Evolutionary conservation across 169 alveolate genomes (phyloP).

Genomic region (Fabrea salina): DNA sequence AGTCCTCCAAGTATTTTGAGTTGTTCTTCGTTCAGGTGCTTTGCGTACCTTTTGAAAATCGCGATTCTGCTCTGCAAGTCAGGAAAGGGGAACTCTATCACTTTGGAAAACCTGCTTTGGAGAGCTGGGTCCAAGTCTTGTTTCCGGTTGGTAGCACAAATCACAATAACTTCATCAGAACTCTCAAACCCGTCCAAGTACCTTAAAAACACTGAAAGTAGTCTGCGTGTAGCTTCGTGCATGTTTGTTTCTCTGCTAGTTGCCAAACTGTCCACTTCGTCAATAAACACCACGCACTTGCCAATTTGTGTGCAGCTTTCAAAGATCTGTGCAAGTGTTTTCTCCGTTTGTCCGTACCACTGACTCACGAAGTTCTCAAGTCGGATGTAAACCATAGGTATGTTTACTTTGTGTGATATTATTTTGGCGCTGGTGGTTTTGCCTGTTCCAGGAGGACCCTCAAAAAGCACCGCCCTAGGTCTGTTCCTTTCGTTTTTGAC

Average conservation of each 20-base stretch:
- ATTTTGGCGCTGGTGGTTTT: conserved; percentile 90
- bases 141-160: conserved; percentile 87
- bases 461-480: conserved; percentile 85
- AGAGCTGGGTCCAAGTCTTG: conserved; percentile 86
- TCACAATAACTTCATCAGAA: conserved; percentile 68
- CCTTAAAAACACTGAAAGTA: conserved; percentile 79
- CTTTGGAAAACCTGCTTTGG: conserved; percentile 53
- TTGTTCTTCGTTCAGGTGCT: conserved; percentile 59
- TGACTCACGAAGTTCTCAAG: conserved; percentile 83
- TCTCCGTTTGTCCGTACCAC: conserved; percentile 87
- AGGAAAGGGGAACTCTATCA: conserved; percentile 55
- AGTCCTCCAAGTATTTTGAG: conserved; percentile 59
- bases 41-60: conserved; percentile 79
- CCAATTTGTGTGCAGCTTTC: conserved; percentile 72
- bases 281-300: conserved; percentile 80
- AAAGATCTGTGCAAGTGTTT: conserved; percentile 75
- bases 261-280: conserved; percentile 85
- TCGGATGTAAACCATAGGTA: conserved; percentile 85
- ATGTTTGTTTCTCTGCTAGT: conserved; percentile 77
- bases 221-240: conserved; percentile 86
- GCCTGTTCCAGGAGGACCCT: conserved; percentile 93
- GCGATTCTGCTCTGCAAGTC: conserved; percentile 69
- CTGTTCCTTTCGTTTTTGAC: conserved; percentile 77
- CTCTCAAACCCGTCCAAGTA: conserved; percentile 86
- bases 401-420: conserved; percentile 71